phyloP scores from a whole-genome alignment of 2,329 filamentous ascomycete genomes.

The Pyrenophora teres region DNA sequence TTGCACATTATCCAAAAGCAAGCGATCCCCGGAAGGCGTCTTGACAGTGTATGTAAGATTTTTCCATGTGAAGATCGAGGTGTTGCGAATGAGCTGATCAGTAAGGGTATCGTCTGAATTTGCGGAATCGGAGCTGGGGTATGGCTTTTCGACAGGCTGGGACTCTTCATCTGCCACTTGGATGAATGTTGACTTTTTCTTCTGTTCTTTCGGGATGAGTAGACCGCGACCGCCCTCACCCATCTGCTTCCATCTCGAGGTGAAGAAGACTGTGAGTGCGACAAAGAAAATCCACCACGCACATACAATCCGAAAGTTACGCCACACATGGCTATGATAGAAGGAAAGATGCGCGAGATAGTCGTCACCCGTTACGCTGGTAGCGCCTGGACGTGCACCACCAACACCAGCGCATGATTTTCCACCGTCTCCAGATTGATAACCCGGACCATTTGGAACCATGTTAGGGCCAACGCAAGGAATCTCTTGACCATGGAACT shows the following conservation, averaged over 20 bases:
- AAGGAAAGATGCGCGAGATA: constrained; percentile 60
- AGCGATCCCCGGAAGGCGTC: constrained; percentile 41
- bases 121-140: neutral
- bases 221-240: constrained; percentile 59
- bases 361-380: constrained; percentile 59
- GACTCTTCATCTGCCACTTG: constrained; percentile 57
- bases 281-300: constrained; percentile 52
- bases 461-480: constrained; percentile 56
- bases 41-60: constrained; percentile 63
- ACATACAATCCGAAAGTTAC: constrained; percentile 52
- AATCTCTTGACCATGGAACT: constrained; percentile 69
- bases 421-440: constrained; percentile 47
- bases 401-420: constrained; percentile 63
- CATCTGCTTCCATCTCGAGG: constrained; percentile 60
- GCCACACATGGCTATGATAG: constrained; percentile 30
- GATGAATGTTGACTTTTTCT: constrained; percentile 22
- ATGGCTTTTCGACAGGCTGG: constrained; percentile 25
- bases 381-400: constrained; percentile 57
- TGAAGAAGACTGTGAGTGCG: constrained; percentile 61
- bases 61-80: constrained; percentile 69
- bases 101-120: constrained; percentile 19
- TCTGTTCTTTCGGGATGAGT: constrained; percentile 59
- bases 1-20: constrained; percentile 57
- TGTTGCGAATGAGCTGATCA: constrained; percentile 62
- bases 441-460: constrained; percentile 54